Conservation (phyloP, 1,139 yeast genomes). For the Citeromyces siamensis region DNA sequence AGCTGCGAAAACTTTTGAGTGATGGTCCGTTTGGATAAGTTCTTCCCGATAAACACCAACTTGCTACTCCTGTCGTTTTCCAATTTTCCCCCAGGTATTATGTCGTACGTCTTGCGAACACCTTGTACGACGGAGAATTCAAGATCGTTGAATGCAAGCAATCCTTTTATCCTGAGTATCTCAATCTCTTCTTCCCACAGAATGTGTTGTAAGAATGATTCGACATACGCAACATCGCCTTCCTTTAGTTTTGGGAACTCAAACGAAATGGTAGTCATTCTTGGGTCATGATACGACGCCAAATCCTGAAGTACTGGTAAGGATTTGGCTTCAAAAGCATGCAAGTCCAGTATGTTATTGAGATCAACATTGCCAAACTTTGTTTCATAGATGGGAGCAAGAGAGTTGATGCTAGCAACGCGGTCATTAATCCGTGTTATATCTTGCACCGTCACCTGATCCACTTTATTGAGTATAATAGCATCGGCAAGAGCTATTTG, state of each 20-base stretch:
- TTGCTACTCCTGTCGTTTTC: conserved; percentile 28
- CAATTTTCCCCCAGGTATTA: conserved; percentile 37
- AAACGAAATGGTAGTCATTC: conserved; percentile 54
- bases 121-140: conserved; percentile 74
- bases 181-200: conserved; percentile 64
- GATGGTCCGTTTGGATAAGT: conserved; percentile 25
- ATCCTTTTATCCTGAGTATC: conserved; percentile 76
- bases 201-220: conserved; percentile 47
- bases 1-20: too few relatives aligned
- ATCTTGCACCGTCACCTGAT: conserved; percentile 24
- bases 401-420: conserved; percentile 47
- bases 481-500: conserved; percentile 89
- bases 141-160: conserved; percentile 29
- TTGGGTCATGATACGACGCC: conserved; percentile 30
- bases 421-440: conserved; percentile 19
- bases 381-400: conserved; percentile 58
- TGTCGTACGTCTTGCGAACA: conserved; percentile 84
- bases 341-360: conserved; percentile 55
- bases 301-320: conserved; percentile 9
- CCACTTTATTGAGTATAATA: conserved; percentile 67
- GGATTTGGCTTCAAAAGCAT: conserved; percentile 49
- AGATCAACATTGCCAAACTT: conserved; percentile 62
- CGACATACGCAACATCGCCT: conserved; percentile 30
- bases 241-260: conserved; percentile 28
- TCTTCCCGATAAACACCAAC: conserved; percentile 77